Evolutionary conservation across 352 stramenopile genomes (phyloP), one percentile per base, ranked within the genome.

Genomic region (Phytophthora podocarpi): DNA sequence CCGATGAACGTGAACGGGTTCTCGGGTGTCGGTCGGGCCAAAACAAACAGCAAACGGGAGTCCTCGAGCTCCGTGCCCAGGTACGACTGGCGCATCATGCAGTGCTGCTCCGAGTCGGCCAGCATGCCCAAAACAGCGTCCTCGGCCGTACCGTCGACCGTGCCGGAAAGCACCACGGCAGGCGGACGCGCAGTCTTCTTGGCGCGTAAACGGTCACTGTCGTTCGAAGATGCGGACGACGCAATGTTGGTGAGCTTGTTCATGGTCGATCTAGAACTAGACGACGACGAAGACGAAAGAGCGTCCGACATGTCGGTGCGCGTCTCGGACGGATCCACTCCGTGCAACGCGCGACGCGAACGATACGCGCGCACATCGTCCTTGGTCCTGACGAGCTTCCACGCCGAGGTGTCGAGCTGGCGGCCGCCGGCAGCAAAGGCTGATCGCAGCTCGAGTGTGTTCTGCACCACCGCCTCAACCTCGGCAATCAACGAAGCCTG

Each of bases 1-100:
- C 63, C 65, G 13, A 80, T 50, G 49, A 75, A 87, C 18, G 65
- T 60, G 46, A 82, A 80, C n/a, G 77, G 77, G 30, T 82, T 68
- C 13, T 72, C 41, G 4, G 47, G 41, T 0, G 62, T 82, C n/a
- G 71, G 68, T 21, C 39, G 45, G 10, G 52, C 48, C 18, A 86
- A 46, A 6, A 71, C 73, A 21, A 67, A 41, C 4, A 86, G 57
- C 48, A 83, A 56, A 20, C 66, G 70, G 23, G 60, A 67, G 46
- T 78, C 66, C 15, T 80, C 71, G 15, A 73, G 56, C 26, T 78
- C 67, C 34, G 74, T 74, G 23, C 58, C 54, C 6, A 83, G 43
- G 39, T 80, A 82, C 21, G 68, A 64, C 46, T 73, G 60, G 2
- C 76, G 76, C 59, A 77, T 71, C 37, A 67, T 64, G 37, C 60